Conservation (phyloP, 192 early-diverging fungal species). For the Podila horticola region DNA sequence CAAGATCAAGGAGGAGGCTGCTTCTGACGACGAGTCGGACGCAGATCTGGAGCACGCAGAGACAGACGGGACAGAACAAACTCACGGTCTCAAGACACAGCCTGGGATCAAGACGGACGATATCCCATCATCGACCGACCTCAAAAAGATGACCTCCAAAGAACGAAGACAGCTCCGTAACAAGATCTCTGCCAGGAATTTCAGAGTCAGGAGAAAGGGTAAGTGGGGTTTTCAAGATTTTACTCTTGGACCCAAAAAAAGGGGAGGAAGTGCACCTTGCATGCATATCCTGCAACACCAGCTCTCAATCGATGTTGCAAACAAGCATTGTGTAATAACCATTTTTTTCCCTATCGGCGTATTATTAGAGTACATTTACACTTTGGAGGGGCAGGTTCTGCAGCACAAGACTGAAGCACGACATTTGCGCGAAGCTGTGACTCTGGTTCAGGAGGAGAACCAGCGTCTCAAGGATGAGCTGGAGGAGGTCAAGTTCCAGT, state of each 20-base stretch:
- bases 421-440: conserved; percentile 48
- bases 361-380: conserved; percentile 39
- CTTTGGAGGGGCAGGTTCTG: conserved; percentile 46
- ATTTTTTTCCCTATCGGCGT: neutral
- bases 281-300: neutral
- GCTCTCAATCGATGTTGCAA: neutral
- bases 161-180: conserved; percentile 87
- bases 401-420: conserved; percentile 51
- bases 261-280: neutral
- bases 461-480: conserved; percentile 33
- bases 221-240: conserved; percentile 3
- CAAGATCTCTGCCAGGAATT: conserved; percentile 89
- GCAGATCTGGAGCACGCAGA: conserved; percentile 18
- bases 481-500: conserved; percentile 19
- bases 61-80: conserved; percentile 18
- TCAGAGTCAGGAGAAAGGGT: conserved; percentile 86
- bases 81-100: conserved; percentile 49
- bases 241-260: neutral
- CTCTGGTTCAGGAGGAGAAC: conserved; percentile 45
- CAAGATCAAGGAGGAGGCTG: conserved; percentile 37
- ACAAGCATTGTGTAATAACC: neutral
- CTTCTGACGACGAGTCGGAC: conserved; percentile 48
- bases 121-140: conserved; percentile 59
- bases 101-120: conserved; percentile 53
- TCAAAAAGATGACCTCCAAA: conserved; percentile 75